A percentile compares a stretch with the other conserved stretches of the same genome.
Conservation (phyloP, 2,329 filamentous ascomycete species). For the Aspergillus proliferans region DNA sequence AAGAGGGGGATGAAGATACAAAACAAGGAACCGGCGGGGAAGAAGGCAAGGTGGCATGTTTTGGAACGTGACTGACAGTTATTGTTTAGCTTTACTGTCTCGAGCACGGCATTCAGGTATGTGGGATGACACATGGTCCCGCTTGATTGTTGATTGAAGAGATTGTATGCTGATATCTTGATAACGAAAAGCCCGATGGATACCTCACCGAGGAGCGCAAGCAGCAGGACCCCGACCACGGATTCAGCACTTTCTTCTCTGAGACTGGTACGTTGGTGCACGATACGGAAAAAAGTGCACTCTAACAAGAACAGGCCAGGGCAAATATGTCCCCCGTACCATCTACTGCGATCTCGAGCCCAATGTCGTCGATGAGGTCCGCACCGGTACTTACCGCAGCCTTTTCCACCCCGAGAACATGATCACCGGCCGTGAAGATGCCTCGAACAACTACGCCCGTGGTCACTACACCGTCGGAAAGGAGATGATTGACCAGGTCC, state of each 20-base stretch:
- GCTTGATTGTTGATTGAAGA: slow-evolving; percentile 9
- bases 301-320: slow-evolving; percentile 61
- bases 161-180: slow-evolving; percentile 14
- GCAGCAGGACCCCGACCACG: slow-evolving; percentile 83
- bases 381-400: slow-evolving; percentile 90
- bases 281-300: slow-evolving; percentile 4
- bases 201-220: slow-evolving; percentile 98
- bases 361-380: slow-evolving; percentile 98
- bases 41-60: too few species aligned
- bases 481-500: slow-evolving; percentile 95
- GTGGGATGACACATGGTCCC: slow-evolving; percentile 28
- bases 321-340: slow-evolving; percentile 97
- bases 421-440: slow-evolving; percentile 99
- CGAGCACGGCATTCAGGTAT: slow-evolving; percentile 97
- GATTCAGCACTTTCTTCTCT: slow-evolving; percentile 99
- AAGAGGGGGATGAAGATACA: too few species aligned
- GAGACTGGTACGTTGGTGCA: slow-evolving; percentile 75
- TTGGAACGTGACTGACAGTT: slow-evolving; percentile 24
- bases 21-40: too few species aligned
- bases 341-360: slow-evolving; percentile 99
- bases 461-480: slow-evolving; percentile 99
- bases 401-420: slow-evolving; percentile 99
- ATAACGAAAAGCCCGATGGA: slow-evolving; percentile 74
- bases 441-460: slow-evolving; percentile 99
- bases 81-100: slow-evolving; percentile 88